Base-by-base conservation (phyloP, 768 basidiomycete genomes). In the Kondoa malvinella region DNA sequence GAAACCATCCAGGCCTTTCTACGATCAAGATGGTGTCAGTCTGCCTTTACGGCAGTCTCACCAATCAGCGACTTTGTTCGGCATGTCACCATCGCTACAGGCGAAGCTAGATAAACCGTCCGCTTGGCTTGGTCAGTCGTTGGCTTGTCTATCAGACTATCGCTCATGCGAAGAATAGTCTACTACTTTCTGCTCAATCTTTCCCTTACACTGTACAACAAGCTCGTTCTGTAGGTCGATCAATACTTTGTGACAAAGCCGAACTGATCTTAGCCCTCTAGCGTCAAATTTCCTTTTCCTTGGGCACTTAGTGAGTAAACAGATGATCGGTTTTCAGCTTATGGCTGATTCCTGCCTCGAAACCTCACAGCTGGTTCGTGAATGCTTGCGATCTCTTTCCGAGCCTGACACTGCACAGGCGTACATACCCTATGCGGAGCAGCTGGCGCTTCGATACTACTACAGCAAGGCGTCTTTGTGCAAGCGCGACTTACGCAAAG, bases 121-220 rank as follows among this genome's bases (percentile, higher is more conserved):
- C 14, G 16, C 27, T 3, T 63, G 61, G 61, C 32, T 63, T 21
- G 21, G 40, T 50, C 40, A 50, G 40, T 50, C 40, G 21, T 50
- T 50, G 8, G 8, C 12, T 21, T 8, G 40, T 50, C 12, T 8
- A 8, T 8, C 8, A 50, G 40, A 50, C 40, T 50, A 8, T 8
- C 21, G 8, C 40, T 21, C 40, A 50, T 50, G 40, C 40, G 21
- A 25, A 92, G 89, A 89, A 82, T 96, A 21, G 72, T 77, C 2
- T 80, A 89, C 69, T 97, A 95, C 79, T 96, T 99, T 75, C 76
- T 79, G 69, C 87, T 92, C 82, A 97, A 96, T 77, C 85, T 97
- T 31, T 82, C 84, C 14, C 83, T 99, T 71, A 97, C 94, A 4
- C 80, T 99, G 57, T 95, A 89, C 78, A 99, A 99, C 82, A 99